These are phyloP conservation scores for Coemansia sp. DNA, from an alignment of 192 early-diverging fungal genomes.

Conservation along the genomic window DNA sequence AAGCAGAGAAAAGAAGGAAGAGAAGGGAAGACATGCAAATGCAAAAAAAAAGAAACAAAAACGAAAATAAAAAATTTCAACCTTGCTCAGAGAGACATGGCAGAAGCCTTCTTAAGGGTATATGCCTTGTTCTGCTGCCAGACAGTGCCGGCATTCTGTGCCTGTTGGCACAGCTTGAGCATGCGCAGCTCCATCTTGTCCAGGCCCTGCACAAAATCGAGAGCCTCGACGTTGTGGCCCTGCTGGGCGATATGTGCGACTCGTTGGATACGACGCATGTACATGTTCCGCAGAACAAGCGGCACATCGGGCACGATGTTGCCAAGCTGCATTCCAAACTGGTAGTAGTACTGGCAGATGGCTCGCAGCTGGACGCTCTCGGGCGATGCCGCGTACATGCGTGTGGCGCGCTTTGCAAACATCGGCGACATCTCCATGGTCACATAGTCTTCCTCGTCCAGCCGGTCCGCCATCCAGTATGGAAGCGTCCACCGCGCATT, in stretches of 20 bases:
- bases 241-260: constrained; percentile 51
- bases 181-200: constrained; percentile 39
- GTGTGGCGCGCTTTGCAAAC: constrained; percentile 51
- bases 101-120: constrained; percentile 28
- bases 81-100: constrained; percentile 3
- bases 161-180: constrained; percentile 44
- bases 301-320: constrained; percentile 52
- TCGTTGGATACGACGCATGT: constrained; percentile 44
- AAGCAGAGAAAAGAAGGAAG: neutral
- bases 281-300: constrained; percentile 50
- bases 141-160: constrained; percentile 30
- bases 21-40: neutral
- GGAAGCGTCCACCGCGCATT: constrained; percentile 53
- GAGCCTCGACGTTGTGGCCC: constrained; percentile 40
- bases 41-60: neutral
- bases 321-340: constrained; percentile 52
- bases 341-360: constrained; percentile 50
- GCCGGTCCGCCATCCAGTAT: constrained; percentile 57
- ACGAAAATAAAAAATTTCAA: neutral
- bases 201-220: constrained; percentile 53
- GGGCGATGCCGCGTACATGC: constrained; percentile 56
- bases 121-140: constrained; percentile 50
- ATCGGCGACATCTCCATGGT: constrained; percentile 50
- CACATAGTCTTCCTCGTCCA: constrained; percentile 53
- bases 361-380: constrained; percentile 50